These are phyloP conservation scores for Herpetomonas muscarum DNA, from an alignment of 208 protist species.

Conservation along the genomic window DNA sequence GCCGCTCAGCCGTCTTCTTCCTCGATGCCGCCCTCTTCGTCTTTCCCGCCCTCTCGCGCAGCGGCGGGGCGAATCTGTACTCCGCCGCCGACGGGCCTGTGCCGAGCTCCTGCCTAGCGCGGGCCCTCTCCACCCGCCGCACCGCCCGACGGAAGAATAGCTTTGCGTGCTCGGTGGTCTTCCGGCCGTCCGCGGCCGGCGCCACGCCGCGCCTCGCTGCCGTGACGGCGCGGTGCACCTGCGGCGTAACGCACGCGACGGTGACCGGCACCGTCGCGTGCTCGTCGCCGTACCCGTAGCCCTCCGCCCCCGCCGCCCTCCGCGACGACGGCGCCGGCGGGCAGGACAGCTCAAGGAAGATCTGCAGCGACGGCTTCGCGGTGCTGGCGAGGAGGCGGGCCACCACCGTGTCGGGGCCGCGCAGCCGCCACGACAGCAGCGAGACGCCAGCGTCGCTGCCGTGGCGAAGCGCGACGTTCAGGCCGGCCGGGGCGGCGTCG, in stretches of 20 bases:
- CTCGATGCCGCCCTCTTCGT: too few species aligned
- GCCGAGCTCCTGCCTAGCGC: slow-evolving; percentile 18
- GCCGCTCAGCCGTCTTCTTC: too few species aligned
- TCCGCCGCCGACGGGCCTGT: too few species aligned
- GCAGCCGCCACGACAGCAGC: slow-evolving; percentile 1
- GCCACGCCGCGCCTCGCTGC: slow-evolving; percentile 4
- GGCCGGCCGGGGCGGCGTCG: not conserved
- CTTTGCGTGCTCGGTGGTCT: slow-evolving; percentile 20
- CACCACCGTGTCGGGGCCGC: slow-evolving; percentile 9
- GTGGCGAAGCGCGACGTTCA: slow-evolving; percentile 7
- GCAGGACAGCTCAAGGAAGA: not conserved
- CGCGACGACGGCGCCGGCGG: not conserved
- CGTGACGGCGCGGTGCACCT: slow-evolving; percentile 8
- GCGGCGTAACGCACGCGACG: not conserved
- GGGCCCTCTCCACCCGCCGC: slow-evolving; percentile 22
- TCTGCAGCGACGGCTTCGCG: not conserved
- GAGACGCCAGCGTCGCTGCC: slow-evolving; percentile 2
- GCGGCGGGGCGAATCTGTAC: too few species aligned
- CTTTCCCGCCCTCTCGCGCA: too few species aligned
- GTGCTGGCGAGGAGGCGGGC: slow-evolving; percentile 14
- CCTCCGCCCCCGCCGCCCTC: too few species aligned
- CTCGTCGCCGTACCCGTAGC: not conserved
- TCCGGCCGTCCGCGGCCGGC: not conserved
- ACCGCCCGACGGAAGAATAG: slow-evolving; percentile 35
- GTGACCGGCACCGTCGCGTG: too few species aligned